Percentiles rank a stretch among this genome's conserved stretches.
phyloP scores from a whole-genome alignment of 768 basidiomycete genomes.

The Suillus brevipes region DNA sequence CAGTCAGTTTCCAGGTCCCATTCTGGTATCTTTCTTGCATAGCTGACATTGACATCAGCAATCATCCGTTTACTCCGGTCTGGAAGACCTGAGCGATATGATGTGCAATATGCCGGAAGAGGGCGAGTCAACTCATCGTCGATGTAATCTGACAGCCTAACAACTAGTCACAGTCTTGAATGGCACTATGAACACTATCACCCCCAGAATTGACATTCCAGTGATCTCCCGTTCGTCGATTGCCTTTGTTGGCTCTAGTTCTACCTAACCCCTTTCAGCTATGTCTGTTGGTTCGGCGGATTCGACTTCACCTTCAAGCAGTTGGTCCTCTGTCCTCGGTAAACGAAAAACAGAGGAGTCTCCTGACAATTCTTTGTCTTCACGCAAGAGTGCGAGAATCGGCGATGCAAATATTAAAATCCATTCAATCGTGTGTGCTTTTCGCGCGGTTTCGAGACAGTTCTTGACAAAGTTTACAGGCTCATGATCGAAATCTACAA shows the following conservation, averaged over 20 bases:
- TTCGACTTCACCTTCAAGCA: slow-evolving; percentile 14
- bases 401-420: background rate
- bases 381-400: slow-evolving; percentile 5
- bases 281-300: slow-evolving; percentile 5
- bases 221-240: background rate
- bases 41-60: slow-evolving; percentile 6
- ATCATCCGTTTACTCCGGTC: slow-evolving; percentile 14
- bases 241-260: too few species aligned
- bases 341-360: slow-evolving; percentile 11
- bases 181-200: background rate
- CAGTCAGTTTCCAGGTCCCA: slow-evolving; percentile 4
- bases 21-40: background rate
- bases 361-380: background rate
- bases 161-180: background rate
- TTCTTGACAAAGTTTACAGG: slow-evolving; percentile 7
- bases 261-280: background rate
- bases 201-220: background rate
- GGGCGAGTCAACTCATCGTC: slow-evolving; percentile 1
- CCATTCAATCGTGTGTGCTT: slow-evolving; percentile 2
- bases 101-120: slow-evolving; percentile 13
- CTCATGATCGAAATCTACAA: slow-evolving; percentile 15
- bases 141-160: background rate
- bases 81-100: slow-evolving; percentile 14
- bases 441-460: background rate
- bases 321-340: slow-evolving; percentile 11